These are phyloP conservation scores for Mycosphaerella sp. DNA, from an alignment of 2,329 filamentous ascomycete genomes.

Conservation along the genomic window DNA sequence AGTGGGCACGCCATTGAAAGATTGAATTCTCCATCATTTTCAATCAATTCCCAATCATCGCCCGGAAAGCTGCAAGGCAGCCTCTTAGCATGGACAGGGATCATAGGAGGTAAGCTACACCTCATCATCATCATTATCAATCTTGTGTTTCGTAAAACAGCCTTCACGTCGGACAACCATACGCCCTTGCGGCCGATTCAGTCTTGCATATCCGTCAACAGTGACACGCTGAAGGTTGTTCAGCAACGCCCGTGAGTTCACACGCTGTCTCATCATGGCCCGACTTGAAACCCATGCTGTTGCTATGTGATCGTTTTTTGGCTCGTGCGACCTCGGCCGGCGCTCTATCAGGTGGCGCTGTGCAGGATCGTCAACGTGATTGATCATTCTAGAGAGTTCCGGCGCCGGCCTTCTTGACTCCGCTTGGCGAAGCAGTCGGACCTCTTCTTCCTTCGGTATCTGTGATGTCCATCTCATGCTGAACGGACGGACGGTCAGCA, in stretches of 20 bases:
- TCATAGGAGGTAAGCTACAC: background rate
- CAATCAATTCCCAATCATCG: background rate
- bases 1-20: background rate
- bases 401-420: background rate
- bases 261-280: slow-evolving; percentile 13
- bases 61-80: slow-evolving; percentile 14
- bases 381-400: slow-evolving; percentile 1
- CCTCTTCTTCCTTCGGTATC: background rate
- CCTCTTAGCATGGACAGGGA: slow-evolving; percentile 18
- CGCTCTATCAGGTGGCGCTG: slow-evolving; percentile 11
- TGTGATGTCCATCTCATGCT: background rate
- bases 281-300: slow-evolving; percentile 7
- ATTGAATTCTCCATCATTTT: too few species aligned
- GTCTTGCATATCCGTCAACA: slow-evolving; percentile 13
- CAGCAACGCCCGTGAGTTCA: slow-evolving; percentile 13
- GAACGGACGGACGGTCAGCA: background rate
- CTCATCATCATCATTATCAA: too few species aligned
- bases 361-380: background rate
- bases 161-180: slow-evolving; percentile 14
- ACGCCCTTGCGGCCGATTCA: slow-evolving; percentile 18
- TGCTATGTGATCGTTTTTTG: slow-evolving; percentile 14
- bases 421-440: background rate
- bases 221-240: slow-evolving; percentile 16
- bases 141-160: slow-evolving; percentile 14
- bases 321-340: slow-evolving; percentile 19